Evolutionary conservation across 345 rosid species (phyloP).

Genomic region (Geranium brycei): DNA sequence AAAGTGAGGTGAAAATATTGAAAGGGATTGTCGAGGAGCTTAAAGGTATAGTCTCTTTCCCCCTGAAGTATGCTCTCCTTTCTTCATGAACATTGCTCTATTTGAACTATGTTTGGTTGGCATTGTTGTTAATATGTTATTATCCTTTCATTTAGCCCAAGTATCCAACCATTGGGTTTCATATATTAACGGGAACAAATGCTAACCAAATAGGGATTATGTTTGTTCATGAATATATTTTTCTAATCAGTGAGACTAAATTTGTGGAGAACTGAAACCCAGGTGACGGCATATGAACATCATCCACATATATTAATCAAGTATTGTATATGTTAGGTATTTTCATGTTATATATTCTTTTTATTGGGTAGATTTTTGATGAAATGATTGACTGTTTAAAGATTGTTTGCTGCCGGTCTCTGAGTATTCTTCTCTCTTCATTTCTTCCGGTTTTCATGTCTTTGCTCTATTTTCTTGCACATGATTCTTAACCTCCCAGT

Average conservation of each 20-base stretch:
- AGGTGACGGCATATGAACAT: no score
- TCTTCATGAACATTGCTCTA: neutral
- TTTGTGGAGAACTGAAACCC: neutral
- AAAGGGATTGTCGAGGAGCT: no score
- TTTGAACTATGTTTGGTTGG: no score
- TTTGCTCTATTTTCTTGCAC: neutral
- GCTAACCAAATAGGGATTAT: neutral
- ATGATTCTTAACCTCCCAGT: neutral
- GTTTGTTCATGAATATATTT: no score
- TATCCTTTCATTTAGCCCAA: neutral
- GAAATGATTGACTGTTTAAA: no score
- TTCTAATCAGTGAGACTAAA: no score
- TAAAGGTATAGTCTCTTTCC: constrained; percentile 1
- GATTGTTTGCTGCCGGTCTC: no score
- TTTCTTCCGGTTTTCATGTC: neutral
- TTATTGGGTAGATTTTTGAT: no score
- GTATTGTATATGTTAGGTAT: neutral
- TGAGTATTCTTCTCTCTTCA: neutral
- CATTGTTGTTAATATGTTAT: neutral
- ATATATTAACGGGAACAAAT: neutral
- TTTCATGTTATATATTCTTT: no score
- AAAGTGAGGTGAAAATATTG: no score
- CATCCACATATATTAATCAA: neutral
- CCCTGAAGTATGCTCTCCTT: neutral
- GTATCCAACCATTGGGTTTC: no score